Evolutionary conservation across 2,329 filamentous ascomycete genomes (phyloP).

Genomic region (Elsinoe batatas): DNA sequence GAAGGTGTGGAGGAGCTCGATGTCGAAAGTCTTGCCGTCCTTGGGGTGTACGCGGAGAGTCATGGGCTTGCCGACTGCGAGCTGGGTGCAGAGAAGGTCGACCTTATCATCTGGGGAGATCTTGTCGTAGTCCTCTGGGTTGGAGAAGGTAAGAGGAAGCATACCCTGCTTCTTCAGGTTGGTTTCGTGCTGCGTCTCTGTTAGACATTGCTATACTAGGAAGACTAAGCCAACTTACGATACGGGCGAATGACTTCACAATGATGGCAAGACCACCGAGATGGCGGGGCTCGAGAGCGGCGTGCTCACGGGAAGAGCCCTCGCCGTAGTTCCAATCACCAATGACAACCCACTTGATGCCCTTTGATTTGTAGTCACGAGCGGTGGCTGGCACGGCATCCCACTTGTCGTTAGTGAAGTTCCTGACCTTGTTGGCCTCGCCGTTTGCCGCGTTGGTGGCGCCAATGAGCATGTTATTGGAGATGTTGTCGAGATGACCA

Average conservation of each 20-base stretch:
- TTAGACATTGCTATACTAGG: constrained; percentile 13
- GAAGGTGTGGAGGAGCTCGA: constrained; percentile 89
- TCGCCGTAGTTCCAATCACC: constrained; percentile 99
- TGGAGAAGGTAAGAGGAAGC: constrained; percentile 90
- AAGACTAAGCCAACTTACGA: constrained; percentile 38
- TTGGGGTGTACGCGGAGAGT: constrained; percentile 88
- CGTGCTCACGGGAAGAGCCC: constrained; percentile 94
- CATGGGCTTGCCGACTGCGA: constrained; percentile 86
- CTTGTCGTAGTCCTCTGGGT: constrained; percentile 96
- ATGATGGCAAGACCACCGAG: constrained; percentile 96
- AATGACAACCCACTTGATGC: constrained; percentile 91
- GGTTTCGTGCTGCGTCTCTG: constrained; percentile 68
- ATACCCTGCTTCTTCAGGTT: constrained; percentile 99
- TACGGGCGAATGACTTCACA: constrained; percentile 91
- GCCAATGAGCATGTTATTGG: constrained; percentile 99
- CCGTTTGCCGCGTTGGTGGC: constrained; percentile 93
- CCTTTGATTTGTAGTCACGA: constrained; percentile 97
- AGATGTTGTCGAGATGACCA: constrained; percentile 98
- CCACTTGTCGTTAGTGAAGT: constrained; percentile 72
- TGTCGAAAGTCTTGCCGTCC: constrained; percentile 61
- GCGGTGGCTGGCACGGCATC: constrained; percentile 87
- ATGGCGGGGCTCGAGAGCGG: constrained; percentile 93
- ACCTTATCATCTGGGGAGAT: constrained; percentile 88
- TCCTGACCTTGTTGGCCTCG: constrained; percentile 96
- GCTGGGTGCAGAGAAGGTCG: constrained; percentile 77